Percentiles rank a stretch among this genome's conserved stretches.
Evolutionary conservation across 768 basidiomycete genomes (phyloP).

Genomic region (Tephrocybe sp.): DNA sequence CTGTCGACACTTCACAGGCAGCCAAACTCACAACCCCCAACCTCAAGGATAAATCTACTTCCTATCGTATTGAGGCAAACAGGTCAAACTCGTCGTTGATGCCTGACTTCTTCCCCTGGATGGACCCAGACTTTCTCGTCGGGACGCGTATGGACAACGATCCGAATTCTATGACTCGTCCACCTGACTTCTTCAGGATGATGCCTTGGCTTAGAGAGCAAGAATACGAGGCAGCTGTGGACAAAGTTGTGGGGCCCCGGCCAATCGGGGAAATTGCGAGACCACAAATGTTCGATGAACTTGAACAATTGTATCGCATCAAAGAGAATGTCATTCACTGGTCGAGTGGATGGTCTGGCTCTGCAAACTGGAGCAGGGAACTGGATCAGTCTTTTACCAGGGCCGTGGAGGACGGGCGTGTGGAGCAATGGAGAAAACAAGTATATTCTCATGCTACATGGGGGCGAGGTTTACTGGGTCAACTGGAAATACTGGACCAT

Average conservation of each 20-base stretch:
- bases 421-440: conserved; percentile 4
- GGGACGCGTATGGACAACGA: too few species aligned
- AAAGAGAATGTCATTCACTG: not conserved
- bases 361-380: not conserved
- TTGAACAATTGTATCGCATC: not conserved
- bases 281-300: not conserved
- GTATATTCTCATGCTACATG: not conserved
- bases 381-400: not conserved
- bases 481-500: not conserved
- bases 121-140: not conserved
- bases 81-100: too few species aligned
- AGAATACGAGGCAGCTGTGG: not conserved
- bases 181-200: not conserved
- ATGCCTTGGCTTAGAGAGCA: not conserved
- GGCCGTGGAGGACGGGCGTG: not conserved
- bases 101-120: not conserved
- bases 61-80: too few species aligned
- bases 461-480: not conserved
- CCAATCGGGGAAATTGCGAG: not conserved
- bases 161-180: not conserved
- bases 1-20: not conserved
- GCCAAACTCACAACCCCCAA: not conserved
- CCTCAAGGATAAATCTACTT: not conserved
- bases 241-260: not conserved
- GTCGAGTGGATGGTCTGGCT: not conserved